These are phyloP conservation scores for Epichloe sp. DNA, from an alignment of 2,329 filamentous ascomycete genomes.

Conservation along the genomic window DNA sequence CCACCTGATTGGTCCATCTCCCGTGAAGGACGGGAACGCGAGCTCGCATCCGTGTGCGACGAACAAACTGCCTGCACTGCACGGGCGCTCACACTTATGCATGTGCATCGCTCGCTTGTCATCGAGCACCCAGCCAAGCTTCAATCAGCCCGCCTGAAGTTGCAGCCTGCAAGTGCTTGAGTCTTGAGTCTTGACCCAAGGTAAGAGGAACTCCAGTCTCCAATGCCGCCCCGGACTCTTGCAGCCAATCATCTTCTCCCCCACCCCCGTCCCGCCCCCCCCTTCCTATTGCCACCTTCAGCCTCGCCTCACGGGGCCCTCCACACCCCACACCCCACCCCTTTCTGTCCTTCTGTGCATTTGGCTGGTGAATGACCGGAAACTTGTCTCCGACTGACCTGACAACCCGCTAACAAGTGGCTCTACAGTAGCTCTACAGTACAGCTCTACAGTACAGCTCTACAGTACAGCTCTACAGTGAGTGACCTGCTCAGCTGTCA, in stretches of 20 bases:
- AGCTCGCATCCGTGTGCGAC: neutral
- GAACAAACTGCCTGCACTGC: neutral
- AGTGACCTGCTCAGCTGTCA: slow-evolving; percentile 1
- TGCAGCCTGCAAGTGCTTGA: too few species aligned
- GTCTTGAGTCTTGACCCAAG: neutral
- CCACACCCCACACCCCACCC: neutral
- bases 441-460: neutral
- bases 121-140: too few species aligned
- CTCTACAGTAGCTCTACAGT: neutral
- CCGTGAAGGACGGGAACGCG: neutral
- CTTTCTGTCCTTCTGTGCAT: neutral
- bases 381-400: neutral
- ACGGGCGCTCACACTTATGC: neutral
- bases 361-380: neutral
- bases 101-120: neutral
- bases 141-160: too few species aligned
- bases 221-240: neutral
- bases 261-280: neutral
- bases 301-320: neutral
- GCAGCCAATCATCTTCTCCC: neutral
- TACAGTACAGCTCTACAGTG: too few species aligned
- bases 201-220: neutral
- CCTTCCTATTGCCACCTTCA: neutral
- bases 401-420: neutral
- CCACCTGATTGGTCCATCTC: neutral